A percentile compares a stretch with the other conserved stretches of the same genome.
These are phyloP conservation scores for Medicago truncatula DNA, from an alignment of 306 rosid species.

Conservation along the genomic window DNA sequence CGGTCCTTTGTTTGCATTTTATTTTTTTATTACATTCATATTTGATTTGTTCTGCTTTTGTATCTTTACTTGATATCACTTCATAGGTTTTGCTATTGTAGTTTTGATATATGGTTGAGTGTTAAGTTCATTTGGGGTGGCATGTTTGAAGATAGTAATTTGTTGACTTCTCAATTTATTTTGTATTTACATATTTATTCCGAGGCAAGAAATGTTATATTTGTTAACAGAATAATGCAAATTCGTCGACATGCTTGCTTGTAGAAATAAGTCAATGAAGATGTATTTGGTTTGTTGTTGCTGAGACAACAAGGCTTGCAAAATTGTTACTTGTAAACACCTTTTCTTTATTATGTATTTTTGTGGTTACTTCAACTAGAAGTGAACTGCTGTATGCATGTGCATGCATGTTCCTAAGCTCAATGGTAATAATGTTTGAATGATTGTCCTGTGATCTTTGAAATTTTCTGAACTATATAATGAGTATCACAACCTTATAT, in stretches of 20 bases:
- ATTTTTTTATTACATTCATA: not conserved
- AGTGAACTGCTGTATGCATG: not conserved
- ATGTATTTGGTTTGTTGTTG: too few species aligned
- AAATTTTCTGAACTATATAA: conserved; percentile 33
- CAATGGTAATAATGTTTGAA: conserved; percentile 4
- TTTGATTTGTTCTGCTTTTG: conserved; percentile 23
- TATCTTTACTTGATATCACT: not conserved
- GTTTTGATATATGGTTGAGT: conserved; percentile 13
- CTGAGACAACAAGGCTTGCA: conserved; percentile 6
- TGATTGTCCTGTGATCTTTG: not conserved
- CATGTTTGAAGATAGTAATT: not conserved
- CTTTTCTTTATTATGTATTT: not conserved
- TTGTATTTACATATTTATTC: too few species aligned
- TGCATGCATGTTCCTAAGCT: not conserved
- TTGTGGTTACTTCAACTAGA: not conserved
- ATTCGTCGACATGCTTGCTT: not conserved
- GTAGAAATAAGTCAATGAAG: not conserved
- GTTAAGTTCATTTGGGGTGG: not conserved
- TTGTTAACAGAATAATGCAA: not conserved
- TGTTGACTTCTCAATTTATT: not conserved
- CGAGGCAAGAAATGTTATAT: not conserved
- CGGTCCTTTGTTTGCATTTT: conserved; percentile 12
- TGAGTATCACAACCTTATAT: conserved; percentile 46
- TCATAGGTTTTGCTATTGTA: conserved; percentile 11
- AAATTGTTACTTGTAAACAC: not conserved